Base-by-base conservation (phyloP, 768 basidiomycete species). In the Boletus subcaerulescens region DNA sequence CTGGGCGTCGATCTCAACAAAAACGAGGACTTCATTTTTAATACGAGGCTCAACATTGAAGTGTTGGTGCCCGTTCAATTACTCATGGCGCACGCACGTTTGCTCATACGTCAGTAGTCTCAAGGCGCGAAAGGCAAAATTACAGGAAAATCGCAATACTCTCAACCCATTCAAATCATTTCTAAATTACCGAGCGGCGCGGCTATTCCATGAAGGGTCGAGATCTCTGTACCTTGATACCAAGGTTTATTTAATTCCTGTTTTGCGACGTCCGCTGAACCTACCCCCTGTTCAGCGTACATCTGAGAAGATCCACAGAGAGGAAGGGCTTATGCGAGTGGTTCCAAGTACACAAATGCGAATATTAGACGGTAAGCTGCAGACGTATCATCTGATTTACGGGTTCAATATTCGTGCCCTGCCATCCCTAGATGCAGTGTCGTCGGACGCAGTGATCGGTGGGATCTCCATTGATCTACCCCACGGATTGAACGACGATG, bases 1-100 rank as follows among this genome's bases (percentile, higher is more conserved):
- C 3, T 61, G n/a, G 53, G 56, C 6, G 15, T 44, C 36, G 60
- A 61, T 43, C 36, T 52, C 7, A 33, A 35, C 36, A 13, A 32
- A 6, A 32, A 53, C 13, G 13, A 9, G 0, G 20, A 40, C 7
- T 62, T 58, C 14, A 3, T 55, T 22, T 39, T 4, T 2, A 41
- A 46, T 8, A 55, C 60, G 3, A 58, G 50, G 36, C 0, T 42
- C 12, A 6, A 14, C 0, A 2, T 46, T 8, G 42, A 58, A 18
- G 38, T 0, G 60, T 58, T 5, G 15, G 60, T 32, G 11, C 31
- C 11, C 31, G 11, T 11, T 32, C 4, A 11, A 13, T 32, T 20
- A 11, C 12, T 13, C 8, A 15, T 10, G 12, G 33, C 9, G 5
- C 9, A 11, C n/a, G 10, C 22, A 22, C 9, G 3, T 35, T 32